Percentiles rank a stretch among this genome's conserved stretches.
Evolutionary conservation across 2,329 filamentous ascomycete species (phyloP).

Genomic region (Alternaria sp.): DNA sequence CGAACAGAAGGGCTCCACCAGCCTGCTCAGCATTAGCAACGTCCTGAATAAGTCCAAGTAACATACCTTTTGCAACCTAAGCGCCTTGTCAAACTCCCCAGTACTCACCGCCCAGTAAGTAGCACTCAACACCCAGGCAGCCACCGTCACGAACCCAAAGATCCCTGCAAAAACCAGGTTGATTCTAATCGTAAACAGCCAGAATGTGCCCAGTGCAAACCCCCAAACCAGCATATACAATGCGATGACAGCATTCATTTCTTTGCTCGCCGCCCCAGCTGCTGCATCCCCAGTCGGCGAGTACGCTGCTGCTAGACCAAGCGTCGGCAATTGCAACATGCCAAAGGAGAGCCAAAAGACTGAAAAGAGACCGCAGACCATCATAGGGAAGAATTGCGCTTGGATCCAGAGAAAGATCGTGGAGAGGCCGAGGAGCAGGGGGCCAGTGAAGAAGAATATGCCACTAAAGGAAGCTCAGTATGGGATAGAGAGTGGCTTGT

Average conservation of each 20-base stretch:
- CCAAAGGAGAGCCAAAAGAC: constrained; percentile 63
- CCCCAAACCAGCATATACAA: constrained; percentile 64
- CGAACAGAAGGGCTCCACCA: constrained; percentile 54
- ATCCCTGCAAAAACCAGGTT: constrained; percentile 61
- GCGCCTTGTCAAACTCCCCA: constrained; percentile 56
- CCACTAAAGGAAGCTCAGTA: constrained; percentile 27
- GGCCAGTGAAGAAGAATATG: constrained; percentile 58
- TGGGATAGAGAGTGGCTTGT: neutral
- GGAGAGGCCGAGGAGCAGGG: constrained; percentile 58
- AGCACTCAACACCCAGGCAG: constrained; percentile 57
- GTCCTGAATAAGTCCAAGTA: too few species aligned
- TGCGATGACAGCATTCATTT: constrained; percentile 60
- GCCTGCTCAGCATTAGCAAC: constrained; percentile 32
- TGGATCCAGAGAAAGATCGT: constrained; percentile 63
- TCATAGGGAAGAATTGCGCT: constrained; percentile 54
- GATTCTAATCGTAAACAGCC: constrained; percentile 61
- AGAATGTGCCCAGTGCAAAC: constrained; percentile 62
- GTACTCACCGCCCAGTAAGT: constrained; percentile 60
- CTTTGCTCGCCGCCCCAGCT: constrained; percentile 54
- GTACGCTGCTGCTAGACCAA: constrained; percentile 58
- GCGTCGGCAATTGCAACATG: constrained; percentile 60
- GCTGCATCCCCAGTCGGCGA: constrained; percentile 54
- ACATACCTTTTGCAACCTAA: constrained; percentile 58
- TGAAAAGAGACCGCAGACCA: constrained; percentile 61
- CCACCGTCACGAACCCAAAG: constrained; percentile 59